phyloP scores from a whole-genome alignment of 2,329 filamentous ascomycete species.

The Claviceps sorghi region DNA sequence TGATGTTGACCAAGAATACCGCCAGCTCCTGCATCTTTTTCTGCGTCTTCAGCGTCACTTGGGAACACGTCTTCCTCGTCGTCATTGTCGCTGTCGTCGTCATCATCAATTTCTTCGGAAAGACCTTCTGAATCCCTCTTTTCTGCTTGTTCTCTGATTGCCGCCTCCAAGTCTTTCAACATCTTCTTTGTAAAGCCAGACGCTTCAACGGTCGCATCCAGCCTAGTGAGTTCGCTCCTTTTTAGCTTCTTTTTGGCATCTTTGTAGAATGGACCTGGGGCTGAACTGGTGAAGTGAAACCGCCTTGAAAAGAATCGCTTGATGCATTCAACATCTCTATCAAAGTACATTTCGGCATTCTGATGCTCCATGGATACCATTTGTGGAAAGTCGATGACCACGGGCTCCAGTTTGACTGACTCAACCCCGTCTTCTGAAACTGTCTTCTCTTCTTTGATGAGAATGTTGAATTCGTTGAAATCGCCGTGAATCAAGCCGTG shows the following conservation, averaged over 20 bases:
- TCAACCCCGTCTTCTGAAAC: constrained; percentile 26
- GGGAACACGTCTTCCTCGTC: constrained; percentile 5
- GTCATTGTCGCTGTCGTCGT: constrained; percentile 16
- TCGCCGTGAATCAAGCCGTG: constrained; percentile 92
- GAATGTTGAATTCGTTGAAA: constrained; percentile 98
- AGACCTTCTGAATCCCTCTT: constrained; percentile 21
- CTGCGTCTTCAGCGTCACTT: constrained; percentile 4
- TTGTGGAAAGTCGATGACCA: constrained; percentile 95
- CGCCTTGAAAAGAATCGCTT: constrained; percentile 85
- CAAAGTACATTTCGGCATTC: constrained; percentile 95
- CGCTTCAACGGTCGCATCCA: constrained; percentile 82
- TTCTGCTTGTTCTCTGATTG: constrained; percentile 65
- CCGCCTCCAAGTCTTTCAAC: constrained; percentile 81
- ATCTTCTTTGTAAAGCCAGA: constrained; percentile 96
- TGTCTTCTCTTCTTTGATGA: constrained; percentile 61
- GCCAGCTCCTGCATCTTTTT: neutral
- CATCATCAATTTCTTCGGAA: constrained; percentile 12
- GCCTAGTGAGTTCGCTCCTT: constrained; percentile 47
- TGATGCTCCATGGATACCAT: constrained; percentile 91
- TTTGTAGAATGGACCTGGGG: constrained; percentile 70
- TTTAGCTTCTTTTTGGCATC: constrained; percentile 65
- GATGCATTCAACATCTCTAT: constrained; percentile 87
- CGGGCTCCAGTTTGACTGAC: constrained; percentile 47
- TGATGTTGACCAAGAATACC: neutral
- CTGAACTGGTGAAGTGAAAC: constrained; percentile 74